Evolutionary conservation across 345 rosid genomes (phyloP).

Genomic region (Salix viminalis): DNA sequence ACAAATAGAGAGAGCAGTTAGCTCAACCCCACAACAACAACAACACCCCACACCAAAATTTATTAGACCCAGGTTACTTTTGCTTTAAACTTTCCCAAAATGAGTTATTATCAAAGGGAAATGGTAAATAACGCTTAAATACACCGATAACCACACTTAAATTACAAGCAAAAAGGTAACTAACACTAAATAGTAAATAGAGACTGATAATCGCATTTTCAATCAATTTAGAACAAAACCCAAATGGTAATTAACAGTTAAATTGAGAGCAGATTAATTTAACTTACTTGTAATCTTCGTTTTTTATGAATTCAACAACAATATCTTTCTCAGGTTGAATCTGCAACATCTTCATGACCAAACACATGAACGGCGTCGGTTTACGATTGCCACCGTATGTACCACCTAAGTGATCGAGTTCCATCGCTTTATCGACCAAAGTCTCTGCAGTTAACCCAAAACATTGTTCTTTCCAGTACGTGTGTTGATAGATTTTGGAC

Average conservation of each 20-base stretch:
- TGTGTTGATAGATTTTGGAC: constrained; percentile 74
- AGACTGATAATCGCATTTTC: neutral
- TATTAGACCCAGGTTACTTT: neutral
- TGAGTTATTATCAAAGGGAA: neutral
- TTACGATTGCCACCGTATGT: constrained; percentile 78
- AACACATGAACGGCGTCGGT: constrained; percentile 82
- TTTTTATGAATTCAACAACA: constrained; percentile 83
- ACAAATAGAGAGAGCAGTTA: neutral
- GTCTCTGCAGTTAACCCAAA: constrained; percentile 90
- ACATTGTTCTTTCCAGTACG: constrained; percentile 92
- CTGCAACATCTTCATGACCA: constrained; percentile 84
- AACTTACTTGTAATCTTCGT: constrained; percentile 84
- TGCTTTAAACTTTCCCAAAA: neutral
- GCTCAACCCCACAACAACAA: neutral
- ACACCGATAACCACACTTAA: too few species aligned
- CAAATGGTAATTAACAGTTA: neutral
- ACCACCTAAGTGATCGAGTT: constrained; percentile 84
- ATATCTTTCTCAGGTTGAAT: constrained; percentile 93
- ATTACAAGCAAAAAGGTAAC: neutral
- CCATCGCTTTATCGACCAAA: constrained; percentile 87
- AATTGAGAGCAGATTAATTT: neutral
- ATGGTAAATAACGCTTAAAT: too few species aligned
- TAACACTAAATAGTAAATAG: neutral
- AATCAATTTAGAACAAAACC: neutral
- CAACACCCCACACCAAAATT: too few species aligned